These are phyloP conservation scores for Stygiomarasmius scandens DNA, from an alignment of 1,284 basidiomycete genomes.

Conservation along the genomic window DNA sequence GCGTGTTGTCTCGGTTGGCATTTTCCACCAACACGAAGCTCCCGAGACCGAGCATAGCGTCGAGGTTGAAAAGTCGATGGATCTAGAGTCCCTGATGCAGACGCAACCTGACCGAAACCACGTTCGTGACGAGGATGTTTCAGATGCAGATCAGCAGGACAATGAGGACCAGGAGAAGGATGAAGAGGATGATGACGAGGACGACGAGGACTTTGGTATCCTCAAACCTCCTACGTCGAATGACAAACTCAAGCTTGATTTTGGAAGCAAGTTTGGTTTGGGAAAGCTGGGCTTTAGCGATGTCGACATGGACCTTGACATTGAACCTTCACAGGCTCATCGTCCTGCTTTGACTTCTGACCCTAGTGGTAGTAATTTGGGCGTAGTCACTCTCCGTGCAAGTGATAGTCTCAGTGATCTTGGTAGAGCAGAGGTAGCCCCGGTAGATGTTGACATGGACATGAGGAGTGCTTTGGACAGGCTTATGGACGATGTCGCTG, in stretches of 20 bases:
- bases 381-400: background rate
- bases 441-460: slow-evolving; percentile 61
- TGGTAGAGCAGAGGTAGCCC: slow-evolving; percentile 22
- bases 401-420: slow-evolving; percentile 13
- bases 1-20: slow-evolving; percentile 28
- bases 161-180: slow-evolving; percentile 18
- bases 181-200: slow-evolving; percentile 7
- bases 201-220: slow-evolving; percentile 36
- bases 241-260: slow-evolving; percentile 42
- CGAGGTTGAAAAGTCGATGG: slow-evolving; percentile 12
- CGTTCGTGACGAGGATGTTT: background rate
- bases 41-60: slow-evolving; percentile 10
- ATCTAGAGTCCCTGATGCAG: background rate
- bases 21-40: slow-evolving; percentile 14
- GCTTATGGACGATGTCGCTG: slow-evolving; percentile 75
- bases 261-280: slow-evolving; percentile 48
- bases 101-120: background rate
- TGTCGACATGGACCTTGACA: slow-evolving; percentile 16
- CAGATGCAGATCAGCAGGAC: slow-evolving; percentile 4
- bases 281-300: slow-evolving; percentile 29
- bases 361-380: background rate
- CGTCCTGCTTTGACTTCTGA: background rate
- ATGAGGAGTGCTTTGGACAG: slow-evolving; percentile 78
- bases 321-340: slow-evolving; percentile 22
- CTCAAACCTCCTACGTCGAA: slow-evolving; percentile 19